Base-by-base conservation (phyloP, 31 red algal species). In the Bonnemaisonia californica region DNA sequence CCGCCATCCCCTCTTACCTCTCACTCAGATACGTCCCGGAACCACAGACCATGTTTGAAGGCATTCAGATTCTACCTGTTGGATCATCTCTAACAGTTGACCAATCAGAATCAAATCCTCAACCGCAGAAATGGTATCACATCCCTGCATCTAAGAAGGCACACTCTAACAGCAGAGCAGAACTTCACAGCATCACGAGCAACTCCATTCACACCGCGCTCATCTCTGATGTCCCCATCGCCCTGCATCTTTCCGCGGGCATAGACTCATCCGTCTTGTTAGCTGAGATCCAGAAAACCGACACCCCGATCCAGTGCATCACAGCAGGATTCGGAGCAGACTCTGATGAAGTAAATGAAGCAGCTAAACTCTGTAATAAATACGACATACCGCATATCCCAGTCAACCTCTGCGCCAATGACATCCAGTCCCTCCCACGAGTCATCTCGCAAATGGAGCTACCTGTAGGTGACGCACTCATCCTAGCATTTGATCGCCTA, bases 1-100 rank as follows among this genome's bases (percentile, higher is more conserved):
- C 38, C 27, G 59, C 56, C 13, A 19, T 73, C 29, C 11, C 12
- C 12, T 9, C 45, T 18, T 73, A 54, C 38, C 28, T 73, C 85
- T 21, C 35, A 74, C 23, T 35, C 38, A 21, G 41, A 31, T 74
- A 70, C 64, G 4, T 81, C 9, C 63, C 67, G 11, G 29, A 58
- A 9, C 67, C 75, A 83, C n/a, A 16, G 40, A 33, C 77, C 76
- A 61, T 83, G 59, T 41, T 77, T 62, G 38, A 83, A 38, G 13
- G 18, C 18, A 54, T 73, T 33, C 19, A 41, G 8, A 41, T 22
- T 16, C 9, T 51, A 55, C 68, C 30, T 70, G 40, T 19, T 42
- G 88, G 47, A 31, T 55, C 56, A 7, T 60, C 9, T 13, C 21
- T 38, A 28, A 64, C 27, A 36, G 88, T 33, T 36, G 76, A 33